Base-by-base conservation (phyloP, 2,329 filamentous ascomycete genomes). In the Teratosphaeria pseudoeucalypti region DNA sequence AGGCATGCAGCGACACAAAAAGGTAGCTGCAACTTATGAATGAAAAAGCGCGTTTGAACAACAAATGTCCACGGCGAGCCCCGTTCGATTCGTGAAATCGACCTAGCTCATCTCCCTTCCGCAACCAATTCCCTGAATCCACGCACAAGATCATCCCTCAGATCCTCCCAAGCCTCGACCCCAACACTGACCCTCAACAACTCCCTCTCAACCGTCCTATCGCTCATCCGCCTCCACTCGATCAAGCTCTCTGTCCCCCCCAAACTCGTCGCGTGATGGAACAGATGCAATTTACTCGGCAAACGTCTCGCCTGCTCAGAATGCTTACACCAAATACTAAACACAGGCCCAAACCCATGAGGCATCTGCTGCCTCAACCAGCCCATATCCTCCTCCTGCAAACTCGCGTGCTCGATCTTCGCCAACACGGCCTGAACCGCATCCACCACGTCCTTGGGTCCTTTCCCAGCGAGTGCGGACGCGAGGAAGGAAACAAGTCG, bases 211-310 rank as follows among this genome's bases (percentile, higher is more conserved):
- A 95, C 85, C 1, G 73, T 79, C 2, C 75, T 68, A 78, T 99
- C 94, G 61, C 85, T 87, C 90, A 99, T 94, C 55, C 88, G 84
- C 61, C 94, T 81, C 94, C 94, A 99, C 81, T 99, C 94, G 67
- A 99, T 92, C 77, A 97, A 75, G 70, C 90, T 94, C 81, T 97
- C 94, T 10, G 97, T 90, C 4, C 94, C 92, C 2, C 94, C 94
- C 32, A 97, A 75, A 73, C 89, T 95, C 2, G 94, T 99, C 6
- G 94, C 94, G 74, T 99, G 94, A 67, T 96, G 90, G 78, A 97
- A 97, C 53, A 96, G 81, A 2, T 79, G 72, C 71, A 97, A 75
- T 73, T 89, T 88, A 69, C 86, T 88, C 3, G 94, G 94, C 63
- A 99, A 75, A 34, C 77, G 74, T 64, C 80, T 82, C 3, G 94